These are phyloP conservation scores for Trypanosoma melophagium DNA, from an alignment of 208 protist species.

Conservation along the genomic window DNA sequence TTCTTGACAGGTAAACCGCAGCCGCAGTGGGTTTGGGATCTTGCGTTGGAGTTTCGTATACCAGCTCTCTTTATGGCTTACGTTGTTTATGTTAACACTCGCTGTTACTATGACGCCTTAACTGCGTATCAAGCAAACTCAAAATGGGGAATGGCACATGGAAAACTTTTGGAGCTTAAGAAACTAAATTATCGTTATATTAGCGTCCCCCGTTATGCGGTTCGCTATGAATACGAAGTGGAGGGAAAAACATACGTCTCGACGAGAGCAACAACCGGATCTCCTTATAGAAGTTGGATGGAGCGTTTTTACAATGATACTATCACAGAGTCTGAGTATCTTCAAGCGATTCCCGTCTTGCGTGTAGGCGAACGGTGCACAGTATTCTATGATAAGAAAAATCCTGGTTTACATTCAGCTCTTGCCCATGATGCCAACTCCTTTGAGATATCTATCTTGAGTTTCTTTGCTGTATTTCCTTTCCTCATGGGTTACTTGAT, in stretches of 20 bases:
- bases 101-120: constrained; percentile 78
- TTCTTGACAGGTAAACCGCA: constrained; percentile 67
- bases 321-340: constrained; percentile 88
- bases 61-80: constrained; percentile 61
- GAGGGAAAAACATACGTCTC: constrained; percentile 80
- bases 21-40: constrained; percentile 86
- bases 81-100: constrained; percentile 74
- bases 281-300: constrained; percentile 85
- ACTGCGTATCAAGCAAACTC: constrained; percentile 65
- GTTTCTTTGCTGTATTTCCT: constrained; percentile 75
- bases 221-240: constrained; percentile 84
- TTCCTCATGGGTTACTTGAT: constrained; percentile 82
- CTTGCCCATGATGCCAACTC: constrained; percentile 87
- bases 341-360: constrained; percentile 84
- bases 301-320: constrained; percentile 74
- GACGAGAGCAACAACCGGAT: constrained; percentile 79
- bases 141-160: constrained; percentile 66
- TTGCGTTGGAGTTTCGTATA: constrained; percentile 82
- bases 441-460: constrained; percentile 82
- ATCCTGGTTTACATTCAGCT: constrained; percentile 63
- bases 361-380: constrained; percentile 78
- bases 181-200: constrained; percentile 88
- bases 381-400: constrained; percentile 87
- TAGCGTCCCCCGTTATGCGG: constrained; percentile 77
- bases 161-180: constrained; percentile 82